Evolutionary conservation across 2,329 filamentous ascomycete species (phyloP), one percentile per base, ranked within the genome.

Genomic region (Ceratocystis harringtonii): DNA sequence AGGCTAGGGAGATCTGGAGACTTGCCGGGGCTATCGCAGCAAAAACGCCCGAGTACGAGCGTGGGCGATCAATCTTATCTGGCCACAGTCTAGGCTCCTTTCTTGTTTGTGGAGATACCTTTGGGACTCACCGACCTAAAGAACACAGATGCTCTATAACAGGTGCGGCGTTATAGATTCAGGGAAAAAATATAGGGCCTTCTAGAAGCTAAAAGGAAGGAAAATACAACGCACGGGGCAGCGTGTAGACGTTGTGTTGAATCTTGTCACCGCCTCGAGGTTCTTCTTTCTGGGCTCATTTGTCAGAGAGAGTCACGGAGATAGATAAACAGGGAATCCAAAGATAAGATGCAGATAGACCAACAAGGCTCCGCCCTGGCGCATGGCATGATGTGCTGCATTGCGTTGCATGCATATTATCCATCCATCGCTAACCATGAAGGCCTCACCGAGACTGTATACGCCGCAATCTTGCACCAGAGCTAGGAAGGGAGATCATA

Each of bases 141-240:
- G 15, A 22, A 57, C 22, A 28, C 52, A 57, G 2, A 57, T 12
- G n/a, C 45, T n/a, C 22, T 57, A 57, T 30, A 30, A 3, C 22
- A 17, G 2, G 36, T 32, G 22, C 52, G 25, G 10, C 10, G 2
- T 28, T 57, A 57, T 57, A 57, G 22, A 22, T 28, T 17, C 22
- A 15, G 25, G 25, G 17, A 55, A 30, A 25, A 48, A 50, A 12
- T 30, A 30, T 28, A 57, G 25, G 52, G 25, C 52, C 52, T 57
- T 57, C 52, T 17, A 57, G 52, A 57, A 57, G 52, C 52, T 3
- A 28, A 57, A 55, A 62, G 50, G 50, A 41, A 12, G 62, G 68
- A 68, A 68, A 69, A 63, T 25, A 67, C 1, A 55, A 30, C 12
- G 52, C 52, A 57, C 52, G 30, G 52, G 25, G 5, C 52, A 32